A percentile compares a stretch with the other conserved stretches of the same genome.
Evolutionary conservation across 2,329 filamentous ascomycete species (phyloP).

Genomic region (Colletotrichum viniferum): DNA sequence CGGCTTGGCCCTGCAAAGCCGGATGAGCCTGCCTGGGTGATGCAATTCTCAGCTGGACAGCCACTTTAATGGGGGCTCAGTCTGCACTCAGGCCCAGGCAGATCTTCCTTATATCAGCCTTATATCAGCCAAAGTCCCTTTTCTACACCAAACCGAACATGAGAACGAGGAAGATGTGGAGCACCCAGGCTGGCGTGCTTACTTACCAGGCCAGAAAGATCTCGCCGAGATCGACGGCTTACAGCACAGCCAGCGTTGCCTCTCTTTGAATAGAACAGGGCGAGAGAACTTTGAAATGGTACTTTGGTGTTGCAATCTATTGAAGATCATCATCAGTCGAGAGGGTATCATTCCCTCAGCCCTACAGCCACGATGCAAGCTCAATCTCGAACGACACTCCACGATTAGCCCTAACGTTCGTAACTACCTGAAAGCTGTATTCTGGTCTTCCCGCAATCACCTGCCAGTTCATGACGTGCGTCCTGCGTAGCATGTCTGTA

Average conservation of each 20-base stretch:
- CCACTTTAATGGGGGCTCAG: neutral
- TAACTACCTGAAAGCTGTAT: neutral
- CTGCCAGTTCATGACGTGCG: neutral
- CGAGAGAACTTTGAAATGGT: neutral
- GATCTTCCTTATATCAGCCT: neutral
- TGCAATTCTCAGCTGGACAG: neutral
- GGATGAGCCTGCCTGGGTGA: neutral
- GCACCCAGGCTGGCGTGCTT: neutral
- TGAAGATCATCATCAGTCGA: neutral
- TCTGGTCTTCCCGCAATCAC: neutral
- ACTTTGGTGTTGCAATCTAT: neutral
- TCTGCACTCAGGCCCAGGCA: fast-evolving
- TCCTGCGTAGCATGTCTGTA: fast-evolving
- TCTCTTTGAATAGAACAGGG: neutral
- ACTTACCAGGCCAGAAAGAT: neutral
- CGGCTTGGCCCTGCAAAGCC: neutral
- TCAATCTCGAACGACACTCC: neutral
- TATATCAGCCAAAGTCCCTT: neutral
- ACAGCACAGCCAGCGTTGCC: neutral
- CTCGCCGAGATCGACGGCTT: neutral
- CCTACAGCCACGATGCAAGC: neutral
- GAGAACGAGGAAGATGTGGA: neutral
- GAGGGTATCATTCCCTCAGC: neutral
- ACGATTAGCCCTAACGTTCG: neutral
- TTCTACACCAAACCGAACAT: neutral